Base-by-base conservation (phyloP, 2,329 filamentous ascomycete genomes). In the Aspergillus floridensis region DNA sequence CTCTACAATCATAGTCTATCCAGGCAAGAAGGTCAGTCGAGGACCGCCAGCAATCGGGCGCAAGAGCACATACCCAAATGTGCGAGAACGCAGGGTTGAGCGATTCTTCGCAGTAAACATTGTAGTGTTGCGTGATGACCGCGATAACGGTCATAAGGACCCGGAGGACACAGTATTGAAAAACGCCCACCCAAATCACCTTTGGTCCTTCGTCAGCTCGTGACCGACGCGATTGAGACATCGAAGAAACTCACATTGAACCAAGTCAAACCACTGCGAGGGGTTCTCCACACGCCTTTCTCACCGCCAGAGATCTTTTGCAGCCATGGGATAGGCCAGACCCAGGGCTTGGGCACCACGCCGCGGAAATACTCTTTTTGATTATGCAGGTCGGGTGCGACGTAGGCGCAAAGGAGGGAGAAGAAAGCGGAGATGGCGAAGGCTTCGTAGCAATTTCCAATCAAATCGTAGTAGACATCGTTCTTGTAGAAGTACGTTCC, bases 341-440 rank as follows among this genome's bases (percentile, higher is more conserved):
- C 84, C 92, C 92, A 96, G 51, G 84, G 84, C 71, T 86, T 85
- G 14, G 88, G 86, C 35, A 80, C 79, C 67, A 93, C 81, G 41
- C 82, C 78, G 47, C 91, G 83, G 71, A 96, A 96, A 74, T 89
- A 95, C 48, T 88, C 83, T 73, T 96, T 96, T 74, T 96, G 92
- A 26, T 86, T 82, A 74, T 93, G 91, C 22, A 96, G 77, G 66
- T 88, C 86, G 7, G 89, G 88, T 5, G 88, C 90, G 62, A 92
- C 82, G 74, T 95, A 95, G 70, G 91, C 84, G 73, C 91, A 95
- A 70, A 96, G 79, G 50, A 96, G 80, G 8, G 89, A 86, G 76
- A 96, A 96, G 80, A 96, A 96, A 64, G 89, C 90, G 31, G 90
- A 88, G 64, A 96, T 93, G 59, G 91, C 90, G 69, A 96, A 93